Evolutionary conservation across 306 rosid genomes (phyloP).

Genomic region (Dalbergia cochinchinensis): DNA sequence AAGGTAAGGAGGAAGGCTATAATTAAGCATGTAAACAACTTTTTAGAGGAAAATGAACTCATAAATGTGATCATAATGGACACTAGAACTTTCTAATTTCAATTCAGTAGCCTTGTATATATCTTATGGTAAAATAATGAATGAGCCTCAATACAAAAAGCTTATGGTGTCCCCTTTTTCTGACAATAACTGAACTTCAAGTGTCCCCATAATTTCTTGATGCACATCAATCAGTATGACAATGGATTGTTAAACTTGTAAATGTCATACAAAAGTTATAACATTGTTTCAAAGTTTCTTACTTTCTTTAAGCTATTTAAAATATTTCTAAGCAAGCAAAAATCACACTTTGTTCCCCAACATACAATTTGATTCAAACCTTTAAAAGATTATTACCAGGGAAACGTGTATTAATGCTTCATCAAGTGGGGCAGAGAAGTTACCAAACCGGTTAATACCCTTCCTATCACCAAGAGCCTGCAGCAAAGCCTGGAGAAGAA

Average conservation of each 20-base stretch:
- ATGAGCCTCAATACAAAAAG: slow-evolving; percentile 25
- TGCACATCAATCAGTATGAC: slow-evolving; percentile 14
- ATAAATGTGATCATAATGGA: slow-evolving; percentile 22
- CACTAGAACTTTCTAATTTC: slow-evolving; percentile 22
- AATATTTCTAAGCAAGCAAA: slow-evolving; percentile 32
- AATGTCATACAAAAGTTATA: background rate
- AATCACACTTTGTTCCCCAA: slow-evolving; percentile 10
- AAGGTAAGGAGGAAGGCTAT: slow-evolving; percentile 20
- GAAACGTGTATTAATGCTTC: slow-evolving; percentile 92
- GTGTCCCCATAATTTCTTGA: slow-evolving; percentile 4
- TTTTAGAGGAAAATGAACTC: background rate
- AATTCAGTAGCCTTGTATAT: slow-evolving; percentile 29
- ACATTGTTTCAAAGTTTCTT: slow-evolving; percentile 28
- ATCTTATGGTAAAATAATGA: background rate
- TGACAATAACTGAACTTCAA: slow-evolving; percentile 4
- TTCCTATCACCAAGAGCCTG: slow-evolving; percentile 96
- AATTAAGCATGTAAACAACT: slow-evolving; percentile 11
- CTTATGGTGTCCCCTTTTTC: slow-evolving; percentile 21
- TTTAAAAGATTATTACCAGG: slow-evolving; percentile 58
- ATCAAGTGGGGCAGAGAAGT: slow-evolving; percentile 97
- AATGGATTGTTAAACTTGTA: background rate
- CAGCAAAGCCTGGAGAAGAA: slow-evolving; percentile 74
- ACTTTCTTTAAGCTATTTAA: slow-evolving; percentile 25
- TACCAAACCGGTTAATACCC: slow-evolving; percentile 94
- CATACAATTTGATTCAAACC: slow-evolving; percentile 4